These are phyloP conservation scores for Cordyceps fumosorosea DNA, from an alignment of 2,329 filamentous ascomycete genomes.

Conservation along the genomic window DNA sequence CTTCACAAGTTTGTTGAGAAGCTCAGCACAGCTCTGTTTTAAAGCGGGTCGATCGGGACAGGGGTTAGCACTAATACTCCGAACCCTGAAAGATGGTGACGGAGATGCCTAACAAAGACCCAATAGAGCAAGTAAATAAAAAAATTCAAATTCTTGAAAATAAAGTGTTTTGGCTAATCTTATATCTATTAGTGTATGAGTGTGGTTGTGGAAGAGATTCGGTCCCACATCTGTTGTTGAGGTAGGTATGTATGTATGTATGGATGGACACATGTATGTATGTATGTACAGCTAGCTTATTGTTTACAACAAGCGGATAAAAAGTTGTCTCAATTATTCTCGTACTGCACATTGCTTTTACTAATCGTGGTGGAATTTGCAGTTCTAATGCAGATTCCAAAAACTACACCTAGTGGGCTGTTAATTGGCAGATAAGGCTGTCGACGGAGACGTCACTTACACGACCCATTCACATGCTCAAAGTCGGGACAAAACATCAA, in stretches of 20 bases:
- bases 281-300: too few species aligned
- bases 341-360: too few species aligned
- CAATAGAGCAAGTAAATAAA: background rate
- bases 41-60: conserved; percentile 5
- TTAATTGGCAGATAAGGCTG: background rate
- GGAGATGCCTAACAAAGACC: too few species aligned
- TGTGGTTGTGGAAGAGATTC: too few species aligned
- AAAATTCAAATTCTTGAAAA: too few species aligned
- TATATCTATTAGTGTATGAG: too few species aligned
- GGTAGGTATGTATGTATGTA: too few species aligned
- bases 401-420: background rate
- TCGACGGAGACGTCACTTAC: background rate
- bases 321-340: too few species aligned
- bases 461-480: conserved; percentile 4
- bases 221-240: too few species aligned
- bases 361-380: background rate
- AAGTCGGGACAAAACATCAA: background rate
- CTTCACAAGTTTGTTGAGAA: conserved; percentile 8
- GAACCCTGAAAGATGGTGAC: background rate
- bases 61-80: background rate
- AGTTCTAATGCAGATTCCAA: background rate
- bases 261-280: too few species aligned
- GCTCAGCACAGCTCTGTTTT: conserved; percentile 5
- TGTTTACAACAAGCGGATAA: too few species aligned
- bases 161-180: too few species aligned